Conservation (phyloP, 805 yeast genomes). For the Candida fluviatilis region DNA sequence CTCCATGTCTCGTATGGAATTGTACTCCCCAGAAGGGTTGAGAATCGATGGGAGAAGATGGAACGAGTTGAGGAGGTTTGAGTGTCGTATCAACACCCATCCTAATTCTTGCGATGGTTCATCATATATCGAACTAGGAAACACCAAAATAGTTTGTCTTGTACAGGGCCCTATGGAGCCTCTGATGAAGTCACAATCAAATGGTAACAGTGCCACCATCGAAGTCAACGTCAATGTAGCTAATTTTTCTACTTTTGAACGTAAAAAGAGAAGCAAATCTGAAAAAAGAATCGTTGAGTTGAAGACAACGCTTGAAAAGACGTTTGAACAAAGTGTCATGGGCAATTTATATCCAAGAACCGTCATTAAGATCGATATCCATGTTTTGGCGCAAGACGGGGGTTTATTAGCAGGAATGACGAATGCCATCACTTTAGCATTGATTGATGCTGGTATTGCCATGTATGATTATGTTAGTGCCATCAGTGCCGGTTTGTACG, state of each 20-base stretch:
- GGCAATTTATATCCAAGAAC: constrained; percentile 79
- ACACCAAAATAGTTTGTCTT: constrained; percentile 79
- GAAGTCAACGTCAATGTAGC: constrained; percentile 68
- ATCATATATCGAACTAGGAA: constrained; percentile 87
- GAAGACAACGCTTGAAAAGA: constrained; percentile 60
- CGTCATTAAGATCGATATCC: constrained; percentile 66
- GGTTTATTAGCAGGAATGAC: constrained; percentile 75
- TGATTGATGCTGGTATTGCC: constrained; percentile 93
- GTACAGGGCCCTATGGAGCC: constrained; percentile 94
- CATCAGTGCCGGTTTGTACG: constrained; percentile 74
- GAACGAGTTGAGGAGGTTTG: constrained; percentile 85
- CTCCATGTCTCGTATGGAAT: constrained; percentile 63
- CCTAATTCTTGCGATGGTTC: constrained; percentile 90
- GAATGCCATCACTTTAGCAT: constrained; percentile 83
- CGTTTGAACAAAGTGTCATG: constrained; percentile 72
- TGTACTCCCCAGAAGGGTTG: constrained; percentile 93
- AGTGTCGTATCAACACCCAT: constrained; percentile 81
- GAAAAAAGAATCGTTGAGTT: constrained; percentile 71
- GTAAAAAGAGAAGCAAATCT: constrained; percentile 63
- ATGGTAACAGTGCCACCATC: constrained; percentile 51
- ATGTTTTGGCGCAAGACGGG: constrained; percentile 87
- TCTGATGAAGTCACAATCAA: constrained; percentile 45
- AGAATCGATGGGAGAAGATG: constrained; percentile 92
- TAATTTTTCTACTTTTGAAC: constrained; percentile 73
- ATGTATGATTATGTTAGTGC: constrained; percentile 88